phyloP scores from a whole-genome alignment of 176 grass and related monocot genomes.

The Chloris gayana region DNA sequence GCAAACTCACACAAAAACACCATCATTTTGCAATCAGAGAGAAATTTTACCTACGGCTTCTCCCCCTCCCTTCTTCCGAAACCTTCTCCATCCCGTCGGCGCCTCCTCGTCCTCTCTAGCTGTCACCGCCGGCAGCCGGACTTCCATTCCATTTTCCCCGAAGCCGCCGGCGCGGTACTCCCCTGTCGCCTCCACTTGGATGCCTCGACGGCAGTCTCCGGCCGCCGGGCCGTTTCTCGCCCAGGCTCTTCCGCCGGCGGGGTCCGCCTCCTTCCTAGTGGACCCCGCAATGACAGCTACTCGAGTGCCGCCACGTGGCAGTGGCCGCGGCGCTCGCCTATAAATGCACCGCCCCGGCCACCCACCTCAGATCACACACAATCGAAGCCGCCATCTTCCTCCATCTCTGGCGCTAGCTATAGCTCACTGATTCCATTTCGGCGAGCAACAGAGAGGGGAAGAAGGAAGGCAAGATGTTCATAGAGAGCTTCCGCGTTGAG shows the following conservation, averaged over 20 bases:
- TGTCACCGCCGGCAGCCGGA: neutral
- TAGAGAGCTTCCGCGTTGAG: conserved; percentile 94
- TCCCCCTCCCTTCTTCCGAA: neutral
- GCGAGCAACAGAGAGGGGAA: neutral
- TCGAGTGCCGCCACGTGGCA: conserved; percentile 10
- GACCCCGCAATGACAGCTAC: neutral
- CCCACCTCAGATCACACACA: conserved; percentile 15
- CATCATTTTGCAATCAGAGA: neutral
- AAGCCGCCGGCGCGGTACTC: neutral
- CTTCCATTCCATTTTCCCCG: neutral
- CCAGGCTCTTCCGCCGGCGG: neutral
- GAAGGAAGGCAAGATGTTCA: conserved; percentile 64
- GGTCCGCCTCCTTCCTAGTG: neutral
- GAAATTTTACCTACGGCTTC: neutral
- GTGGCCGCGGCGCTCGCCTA: neutral
- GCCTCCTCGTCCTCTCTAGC: neutral
- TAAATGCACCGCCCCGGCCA: conserved; percentile 15
- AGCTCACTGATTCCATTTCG: neutral
- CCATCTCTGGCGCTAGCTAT: neutral
- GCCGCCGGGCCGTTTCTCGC: neutral
- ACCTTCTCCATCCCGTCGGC: no score
- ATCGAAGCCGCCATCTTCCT: neutral
- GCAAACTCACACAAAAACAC: neutral
- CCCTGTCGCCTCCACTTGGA: neutral
- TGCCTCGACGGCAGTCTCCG: neutral